phyloP scores from a whole-genome alignment of 257 asterid genomes.

The Solanum corneliomulleri region DNA sequence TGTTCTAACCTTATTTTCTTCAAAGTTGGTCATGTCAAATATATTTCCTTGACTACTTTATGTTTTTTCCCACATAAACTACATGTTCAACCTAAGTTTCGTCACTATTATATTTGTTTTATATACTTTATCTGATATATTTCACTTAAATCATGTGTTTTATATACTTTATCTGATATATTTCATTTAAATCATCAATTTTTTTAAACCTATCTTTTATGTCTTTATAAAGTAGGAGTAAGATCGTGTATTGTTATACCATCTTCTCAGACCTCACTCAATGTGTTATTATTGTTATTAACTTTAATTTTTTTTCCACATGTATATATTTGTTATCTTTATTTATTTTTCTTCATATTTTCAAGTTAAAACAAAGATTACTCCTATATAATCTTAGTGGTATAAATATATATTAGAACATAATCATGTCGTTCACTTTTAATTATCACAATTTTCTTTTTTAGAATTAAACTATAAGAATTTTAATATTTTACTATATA shows the following conservation, averaged over 20 bases:
- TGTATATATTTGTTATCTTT: not conserved
- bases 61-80: not conserved
- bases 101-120: not conserved
- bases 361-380: not conserved
- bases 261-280: not conserved
- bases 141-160: no score
- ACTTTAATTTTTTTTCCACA: no score
- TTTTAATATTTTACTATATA: no score
- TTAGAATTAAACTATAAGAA: no score
- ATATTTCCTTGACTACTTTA: not conserved
- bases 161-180: not conserved
- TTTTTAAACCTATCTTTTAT: not conserved
- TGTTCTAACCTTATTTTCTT: not conserved
- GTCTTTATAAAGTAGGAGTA: not conserved
- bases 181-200: not conserved
- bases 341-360: not conserved
- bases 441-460: no score
- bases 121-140: not conserved
- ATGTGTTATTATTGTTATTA: not conserved
- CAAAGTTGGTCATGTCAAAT: not conserved
- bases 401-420: not conserved
- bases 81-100: not conserved
- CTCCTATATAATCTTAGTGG: not conserved
- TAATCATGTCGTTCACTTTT: no score
- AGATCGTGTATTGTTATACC: not conserved